Conservation (phyloP, 2,329 filamentous ascomycete genomes). For the Colletotrichum nymphaeae region DNA sequence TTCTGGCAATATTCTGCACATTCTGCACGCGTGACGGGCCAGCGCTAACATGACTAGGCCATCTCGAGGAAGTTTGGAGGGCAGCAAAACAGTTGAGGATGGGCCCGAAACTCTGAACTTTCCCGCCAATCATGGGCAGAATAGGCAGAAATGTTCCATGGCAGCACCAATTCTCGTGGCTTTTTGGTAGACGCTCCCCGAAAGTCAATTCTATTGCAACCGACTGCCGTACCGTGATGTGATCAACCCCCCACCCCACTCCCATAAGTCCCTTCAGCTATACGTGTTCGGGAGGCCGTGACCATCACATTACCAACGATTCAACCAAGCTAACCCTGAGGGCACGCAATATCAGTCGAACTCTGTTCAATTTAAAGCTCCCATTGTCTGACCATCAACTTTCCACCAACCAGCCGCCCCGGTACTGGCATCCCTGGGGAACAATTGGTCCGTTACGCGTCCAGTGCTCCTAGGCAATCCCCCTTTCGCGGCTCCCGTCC, state of each 20-base stretch:
- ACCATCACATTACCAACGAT: not conserved
- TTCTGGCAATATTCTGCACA: not conserved
- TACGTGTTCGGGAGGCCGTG: conserved; percentile 14
- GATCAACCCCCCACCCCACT: conserved; percentile 6
- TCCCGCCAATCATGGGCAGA: not conserved
- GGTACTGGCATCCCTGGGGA: conserved; percentile 10
- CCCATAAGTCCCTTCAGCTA: conserved; percentile 8
- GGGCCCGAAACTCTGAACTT: not conserved
- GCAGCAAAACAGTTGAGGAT: not conserved
- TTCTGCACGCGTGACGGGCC: not conserved
- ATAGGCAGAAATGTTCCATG: not conserved
- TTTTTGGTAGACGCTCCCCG: not conserved
- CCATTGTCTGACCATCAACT: conserved; percentile 22
- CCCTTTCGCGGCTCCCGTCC: not conserved
- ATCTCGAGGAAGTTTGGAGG: too few species aligned
- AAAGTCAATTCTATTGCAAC: conserved; percentile 20
- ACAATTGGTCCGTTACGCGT: conserved; percentile 1
- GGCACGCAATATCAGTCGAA: conserved; percentile 2
- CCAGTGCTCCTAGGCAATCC: not conserved
- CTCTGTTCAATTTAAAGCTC: conserved; percentile 29
- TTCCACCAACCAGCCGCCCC: conserved; percentile 27
- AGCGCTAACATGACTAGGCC: too few species aligned
- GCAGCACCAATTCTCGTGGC: not conserved
- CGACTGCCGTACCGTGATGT: not conserved
- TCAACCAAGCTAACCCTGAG: not conserved